Conservation (phyloP, 176 grass and related monocot genomes). For the Calamus simplicifolius region DNA sequence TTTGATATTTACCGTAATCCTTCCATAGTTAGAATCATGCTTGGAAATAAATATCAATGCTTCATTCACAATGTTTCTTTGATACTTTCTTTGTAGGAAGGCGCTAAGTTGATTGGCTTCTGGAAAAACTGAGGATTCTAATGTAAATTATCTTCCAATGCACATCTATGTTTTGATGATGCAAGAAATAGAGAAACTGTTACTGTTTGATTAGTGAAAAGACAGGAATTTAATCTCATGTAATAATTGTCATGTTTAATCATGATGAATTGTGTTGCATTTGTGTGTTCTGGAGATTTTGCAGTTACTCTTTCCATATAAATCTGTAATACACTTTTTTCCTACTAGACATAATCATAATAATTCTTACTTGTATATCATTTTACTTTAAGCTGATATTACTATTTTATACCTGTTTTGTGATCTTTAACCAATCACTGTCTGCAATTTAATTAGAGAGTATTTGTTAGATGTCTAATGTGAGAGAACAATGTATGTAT, state of each 20-base stretch:
- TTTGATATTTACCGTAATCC: background rate
- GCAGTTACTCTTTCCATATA: too few relatives aligned
- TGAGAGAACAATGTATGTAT: constrained; percentile 3
- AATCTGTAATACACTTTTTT: too few relatives aligned
- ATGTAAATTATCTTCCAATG: background rate
- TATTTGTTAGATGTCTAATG: background rate
- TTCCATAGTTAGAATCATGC: background rate
- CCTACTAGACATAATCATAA: too few relatives aligned
- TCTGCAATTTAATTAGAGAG: too few relatives aligned
- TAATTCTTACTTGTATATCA: too few relatives aligned
- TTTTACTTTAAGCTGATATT: too few relatives aligned
- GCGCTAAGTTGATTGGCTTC: background rate
- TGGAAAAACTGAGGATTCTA: too few relatives aligned
- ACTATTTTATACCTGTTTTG: too few relatives aligned
- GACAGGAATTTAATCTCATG: background rate
- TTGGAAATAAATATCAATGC: background rate
- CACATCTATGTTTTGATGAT: background rate
- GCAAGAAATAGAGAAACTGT: background rate
- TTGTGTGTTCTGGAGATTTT: too few relatives aligned
- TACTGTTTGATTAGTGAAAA: background rate
- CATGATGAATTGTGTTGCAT: background rate
- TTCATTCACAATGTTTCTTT: constrained; percentile 6
- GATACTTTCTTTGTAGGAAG: background rate
- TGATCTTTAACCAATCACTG: too few relatives aligned
- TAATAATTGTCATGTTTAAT: background rate